Conservation (phyloP, 2,329 filamentous ascomycete genomes). For the Colletotrichum lentis region DNA sequence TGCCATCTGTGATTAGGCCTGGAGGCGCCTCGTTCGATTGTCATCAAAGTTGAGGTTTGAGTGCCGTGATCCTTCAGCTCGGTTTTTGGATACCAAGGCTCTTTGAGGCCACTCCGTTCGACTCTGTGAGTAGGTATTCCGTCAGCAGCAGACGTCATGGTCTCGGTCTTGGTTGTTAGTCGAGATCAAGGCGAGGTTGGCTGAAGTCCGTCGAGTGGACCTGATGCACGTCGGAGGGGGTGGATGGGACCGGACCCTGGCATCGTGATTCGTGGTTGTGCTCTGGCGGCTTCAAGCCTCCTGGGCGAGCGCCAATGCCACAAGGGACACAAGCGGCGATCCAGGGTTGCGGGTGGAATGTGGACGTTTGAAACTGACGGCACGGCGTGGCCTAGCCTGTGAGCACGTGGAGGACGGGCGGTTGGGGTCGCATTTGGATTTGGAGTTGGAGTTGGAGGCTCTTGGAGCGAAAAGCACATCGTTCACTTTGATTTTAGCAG, state of each 20-base stretch:
- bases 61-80: too few relatives aligned
- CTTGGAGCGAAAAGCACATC: neutral
- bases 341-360: neutral
- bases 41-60: neutral
- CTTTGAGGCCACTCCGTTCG: neutral
- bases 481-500: neutral
- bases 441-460: slow-evolving; percentile 2
- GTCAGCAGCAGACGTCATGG: neutral
- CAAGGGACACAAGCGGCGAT: neutral
- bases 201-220: neutral
- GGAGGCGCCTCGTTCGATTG: neutral
- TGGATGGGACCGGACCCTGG: neutral
- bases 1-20: neutral
- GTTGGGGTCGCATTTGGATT: slow-evolving; percentile 4
- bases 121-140: neutral
- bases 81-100: neutral
- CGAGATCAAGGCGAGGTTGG: too few relatives aligned
- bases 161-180: too few relatives aligned
- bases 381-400: neutral
- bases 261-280: neutral
- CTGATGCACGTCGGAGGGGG: neutral
- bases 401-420: slow-evolving; percentile 11
- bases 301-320: slow-evolving; percentile 8
- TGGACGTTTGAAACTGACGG: neutral
- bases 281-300: slow-evolving; percentile 11